Base-by-base conservation (phyloP, 805 yeast species). In the Wickerhamiella parazyma region DNA sequence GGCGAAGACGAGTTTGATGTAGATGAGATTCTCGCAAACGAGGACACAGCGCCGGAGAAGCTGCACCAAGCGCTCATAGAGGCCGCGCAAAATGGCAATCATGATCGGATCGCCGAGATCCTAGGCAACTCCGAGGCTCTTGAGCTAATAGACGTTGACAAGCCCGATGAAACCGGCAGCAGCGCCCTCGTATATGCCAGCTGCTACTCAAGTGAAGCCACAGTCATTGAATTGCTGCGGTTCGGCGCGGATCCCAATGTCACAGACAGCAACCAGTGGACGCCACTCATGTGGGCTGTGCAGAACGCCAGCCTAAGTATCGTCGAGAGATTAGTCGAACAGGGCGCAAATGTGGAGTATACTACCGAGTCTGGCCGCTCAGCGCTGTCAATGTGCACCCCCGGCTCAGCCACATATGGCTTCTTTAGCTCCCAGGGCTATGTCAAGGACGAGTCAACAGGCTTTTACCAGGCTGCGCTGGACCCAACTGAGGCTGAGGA, bases 241-340 rank as follows among this genome's bases (percentile, higher is more conserved):
- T 53, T 46, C 21, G 64, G 62, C 6, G 70, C 70, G 1, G 46
- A 56, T 14, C 58, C 62, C 2, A 58, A 66, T 40, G 44, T 45
- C 17, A 61, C 56, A 42, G 70, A 66, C 51, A 55, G 56, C 33
- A 55, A 56, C 43, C 62, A 59, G 38, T 67, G 69, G 70, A 61
- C 70, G 5, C 60, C 95, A 9, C 59, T 82, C 36, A 83, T 82
- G 91, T 84, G 94, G 94, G 87, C 93, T 0, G 74, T 83, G 3
- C 71, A 76, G 51, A 67, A 78, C 50, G 71, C 75, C 43, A 73
- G 74, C 43, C 59, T 71, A 46, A 67, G 69, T 10, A 67, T 79
- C 36, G 76, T 74, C 12, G 70, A 73, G 38, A 61, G 70, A 44
- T 62, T 84, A 46, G 59, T 85, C 43, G 72, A 73, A 35, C 67